Evolutionary conservation across 2,329 filamentous ascomycete genomes (phyloP).

Genomic region (Zymoseptoria crescenta): DNA sequence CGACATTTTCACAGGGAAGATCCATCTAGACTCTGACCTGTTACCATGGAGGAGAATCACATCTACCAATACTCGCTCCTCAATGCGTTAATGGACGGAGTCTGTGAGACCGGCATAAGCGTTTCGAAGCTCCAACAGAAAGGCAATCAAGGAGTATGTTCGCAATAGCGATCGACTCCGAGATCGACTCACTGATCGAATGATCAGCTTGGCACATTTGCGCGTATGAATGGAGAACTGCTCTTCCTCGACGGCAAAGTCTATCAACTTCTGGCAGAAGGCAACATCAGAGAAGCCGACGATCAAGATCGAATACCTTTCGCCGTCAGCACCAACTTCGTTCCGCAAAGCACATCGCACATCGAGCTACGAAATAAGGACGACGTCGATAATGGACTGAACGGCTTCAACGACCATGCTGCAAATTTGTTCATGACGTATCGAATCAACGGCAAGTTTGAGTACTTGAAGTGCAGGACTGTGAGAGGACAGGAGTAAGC

Average conservation of each 20-base stretch:
- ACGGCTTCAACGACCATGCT: conserved; percentile 22
- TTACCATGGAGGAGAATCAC: conserved; percentile 31
- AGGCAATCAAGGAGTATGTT: conserved; percentile 38
- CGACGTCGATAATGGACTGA: conserved; percentile 21
- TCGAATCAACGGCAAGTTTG: conserved; percentile 24
- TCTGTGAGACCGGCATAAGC: conserved; percentile 41
- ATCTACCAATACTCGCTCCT: conserved; percentile 40
- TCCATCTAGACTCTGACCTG: too few species aligned
- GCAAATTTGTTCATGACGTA: conserved; percentile 30
- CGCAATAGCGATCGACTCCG: too few species aligned
- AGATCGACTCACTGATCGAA: not conserved
- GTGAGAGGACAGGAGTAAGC: conserved; percentile 25
- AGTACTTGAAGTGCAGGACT: conserved; percentile 27
- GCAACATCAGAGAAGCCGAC: conserved; percentile 28
- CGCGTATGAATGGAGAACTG: conserved; percentile 38
- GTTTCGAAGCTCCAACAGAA: conserved; percentile 39
- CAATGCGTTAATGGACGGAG: conserved; percentile 39
- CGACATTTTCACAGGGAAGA: too few species aligned
- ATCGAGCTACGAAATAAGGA: conserved; percentile 20
- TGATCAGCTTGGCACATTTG: conserved; percentile 38
- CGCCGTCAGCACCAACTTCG: conserved; percentile 29
- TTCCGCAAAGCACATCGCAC: conserved; percentile 20
- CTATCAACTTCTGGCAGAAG: conserved; percentile 36
- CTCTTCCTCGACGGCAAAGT: conserved; percentile 36
- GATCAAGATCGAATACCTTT: conserved; percentile 34